A percentile compares a stretch with the other conserved stretches of the same genome.
Conservation (phyloP, 192 early-diverging fungal species). For the Coemansia pectinata region DNA sequence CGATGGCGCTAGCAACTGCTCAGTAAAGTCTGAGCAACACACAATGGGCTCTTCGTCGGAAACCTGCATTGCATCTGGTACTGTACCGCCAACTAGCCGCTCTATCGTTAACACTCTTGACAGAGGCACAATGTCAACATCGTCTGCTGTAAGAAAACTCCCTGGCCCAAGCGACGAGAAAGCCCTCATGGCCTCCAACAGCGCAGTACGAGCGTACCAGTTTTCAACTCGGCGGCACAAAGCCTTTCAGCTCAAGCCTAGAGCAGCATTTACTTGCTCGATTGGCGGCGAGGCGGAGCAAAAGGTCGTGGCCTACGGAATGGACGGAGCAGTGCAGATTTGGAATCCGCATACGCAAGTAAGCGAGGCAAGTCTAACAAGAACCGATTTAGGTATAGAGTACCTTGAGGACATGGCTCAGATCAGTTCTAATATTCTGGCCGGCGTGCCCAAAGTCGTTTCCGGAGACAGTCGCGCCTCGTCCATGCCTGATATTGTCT, state of each 20-base stretch:
- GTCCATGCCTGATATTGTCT: not conserved
- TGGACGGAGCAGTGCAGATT: slow-evolving; percentile 39
- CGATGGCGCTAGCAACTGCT: not conserved
- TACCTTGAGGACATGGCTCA: slow-evolving; percentile 26
- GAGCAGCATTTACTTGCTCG: slow-evolving; percentile 28
- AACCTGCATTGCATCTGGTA: not conserved
- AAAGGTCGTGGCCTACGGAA: slow-evolving; percentile 26
- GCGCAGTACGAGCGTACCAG: slow-evolving; percentile 16
- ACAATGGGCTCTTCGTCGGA: not conserved
- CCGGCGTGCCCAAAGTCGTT: not conserved
- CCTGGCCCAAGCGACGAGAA: not conserved
- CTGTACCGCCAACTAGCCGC: not conserved
- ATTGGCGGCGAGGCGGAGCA: slow-evolving; percentile 13
- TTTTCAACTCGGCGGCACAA: slow-evolving; percentile 14
- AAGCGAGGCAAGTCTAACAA: not conserved
- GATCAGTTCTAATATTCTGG: slow-evolving; percentile 5
- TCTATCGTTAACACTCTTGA: not conserved
- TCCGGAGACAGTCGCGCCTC: not conserved
- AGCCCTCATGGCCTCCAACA: not conserved
- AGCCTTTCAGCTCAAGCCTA: slow-evolving; percentile 39
- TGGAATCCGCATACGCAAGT: slow-evolving; percentile 24
- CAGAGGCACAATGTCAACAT: not conserved
- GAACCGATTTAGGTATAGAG: slow-evolving; percentile 13
- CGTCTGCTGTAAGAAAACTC: not conserved
- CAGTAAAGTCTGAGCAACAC: not conserved